phyloP scores from a whole-genome alignment of 2,329 filamentous ascomycete species.

The Trichoderma aggressivum region DNA sequence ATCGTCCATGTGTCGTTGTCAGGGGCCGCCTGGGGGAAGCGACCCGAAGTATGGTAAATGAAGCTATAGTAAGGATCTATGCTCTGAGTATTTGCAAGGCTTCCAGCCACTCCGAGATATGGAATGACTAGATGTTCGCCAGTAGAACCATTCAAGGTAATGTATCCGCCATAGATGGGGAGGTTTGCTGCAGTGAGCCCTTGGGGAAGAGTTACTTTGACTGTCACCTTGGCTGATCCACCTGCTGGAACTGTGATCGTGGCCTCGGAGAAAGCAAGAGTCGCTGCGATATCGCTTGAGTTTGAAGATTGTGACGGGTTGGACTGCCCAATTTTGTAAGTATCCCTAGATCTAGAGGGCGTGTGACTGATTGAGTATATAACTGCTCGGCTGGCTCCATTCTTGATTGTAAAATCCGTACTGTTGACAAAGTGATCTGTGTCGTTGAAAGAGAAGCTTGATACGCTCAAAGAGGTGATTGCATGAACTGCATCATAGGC shows the following conservation, averaged over 20 bases:
- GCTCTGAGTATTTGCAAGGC: not conserved
- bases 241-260: slow-evolving; percentile 43
- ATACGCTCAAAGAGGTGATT: slow-evolving; percentile 51
- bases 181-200: slow-evolving; percentile 32
- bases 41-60: not conserved
- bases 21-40: not conserved
- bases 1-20: slow-evolving; percentile 4
- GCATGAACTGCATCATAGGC: slow-evolving; percentile 57
- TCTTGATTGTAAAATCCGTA: slow-evolving; percentile 54
- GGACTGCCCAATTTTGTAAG: slow-evolving; percentile 34
- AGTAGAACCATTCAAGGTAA: slow-evolving; percentile 40
- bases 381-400: slow-evolving; percentile 46
- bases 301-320: slow-evolving; percentile 44
- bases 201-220: slow-evolving; percentile 42
- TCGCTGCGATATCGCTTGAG: slow-evolving; percentile 39
- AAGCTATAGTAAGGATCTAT: not conserved
- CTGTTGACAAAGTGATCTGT: slow-evolving; percentile 52
- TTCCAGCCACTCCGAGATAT: slow-evolving; percentile 39
- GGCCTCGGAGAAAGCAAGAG: slow-evolving; percentile 40
- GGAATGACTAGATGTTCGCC: slow-evolving; percentile 38
- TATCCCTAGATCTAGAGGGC: slow-evolving; percentile 52
- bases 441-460: slow-evolving; percentile 61
- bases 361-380: slow-evolving; percentile 52
- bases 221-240: slow-evolving; percentile 42
- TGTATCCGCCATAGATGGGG: slow-evolving; percentile 42